These are phyloP conservation scores for Aspergillus hortae DNA, from an alignment of 2,329 filamentous ascomycete genomes.

Conservation along the genomic window DNA sequence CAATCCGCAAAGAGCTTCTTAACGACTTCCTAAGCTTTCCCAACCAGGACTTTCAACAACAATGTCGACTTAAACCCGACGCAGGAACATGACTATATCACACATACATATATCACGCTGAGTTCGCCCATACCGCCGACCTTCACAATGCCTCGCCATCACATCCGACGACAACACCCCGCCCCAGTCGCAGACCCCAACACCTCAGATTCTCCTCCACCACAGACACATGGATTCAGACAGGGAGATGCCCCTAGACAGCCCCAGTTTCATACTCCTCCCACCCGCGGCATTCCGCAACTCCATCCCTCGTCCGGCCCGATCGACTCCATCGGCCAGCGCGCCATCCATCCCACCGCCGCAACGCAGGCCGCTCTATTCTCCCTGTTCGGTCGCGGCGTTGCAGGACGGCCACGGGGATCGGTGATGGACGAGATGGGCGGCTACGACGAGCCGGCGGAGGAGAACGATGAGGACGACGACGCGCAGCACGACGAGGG, in stretches of 20 bases:
- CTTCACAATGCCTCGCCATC: slow-evolving; percentile 21
- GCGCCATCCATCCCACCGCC: slow-evolving; percentile 13
- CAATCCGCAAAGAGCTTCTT: neutral
- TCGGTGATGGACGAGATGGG: slow-evolving; percentile 7
- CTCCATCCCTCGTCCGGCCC: slow-evolving; percentile 25
- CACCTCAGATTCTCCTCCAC: neutral
- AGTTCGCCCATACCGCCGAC: neutral
- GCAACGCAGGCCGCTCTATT: slow-evolving; percentile 21
- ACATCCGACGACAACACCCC: slow-evolving; percentile 13
- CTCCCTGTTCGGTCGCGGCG: slow-evolving; percentile 17
- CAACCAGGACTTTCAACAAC: neutral
- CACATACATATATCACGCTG: too few species aligned
- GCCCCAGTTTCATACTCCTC: slow-evolving; percentile 31
- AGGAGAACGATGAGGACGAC: slow-evolving; percentile 15
- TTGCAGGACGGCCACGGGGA: slow-evolving; percentile 5
- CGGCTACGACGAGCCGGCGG: neutral
- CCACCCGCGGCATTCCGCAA: slow-evolving; percentile 25
- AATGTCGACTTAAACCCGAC: neutral
- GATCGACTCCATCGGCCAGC: slow-evolving; percentile 19
- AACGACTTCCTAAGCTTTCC: neutral
- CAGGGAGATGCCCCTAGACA: neutral
- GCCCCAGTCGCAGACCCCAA: neutral
- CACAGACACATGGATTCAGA: slow-evolving; percentile 1
- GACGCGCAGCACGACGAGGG: slow-evolving; percentile 13
- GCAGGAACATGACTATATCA: too few species aligned